Evolutionary conservation across 1,284 basidiomycete genomes (phyloP).

Genomic region (Cutaneotrichosporon sp.): DNA sequence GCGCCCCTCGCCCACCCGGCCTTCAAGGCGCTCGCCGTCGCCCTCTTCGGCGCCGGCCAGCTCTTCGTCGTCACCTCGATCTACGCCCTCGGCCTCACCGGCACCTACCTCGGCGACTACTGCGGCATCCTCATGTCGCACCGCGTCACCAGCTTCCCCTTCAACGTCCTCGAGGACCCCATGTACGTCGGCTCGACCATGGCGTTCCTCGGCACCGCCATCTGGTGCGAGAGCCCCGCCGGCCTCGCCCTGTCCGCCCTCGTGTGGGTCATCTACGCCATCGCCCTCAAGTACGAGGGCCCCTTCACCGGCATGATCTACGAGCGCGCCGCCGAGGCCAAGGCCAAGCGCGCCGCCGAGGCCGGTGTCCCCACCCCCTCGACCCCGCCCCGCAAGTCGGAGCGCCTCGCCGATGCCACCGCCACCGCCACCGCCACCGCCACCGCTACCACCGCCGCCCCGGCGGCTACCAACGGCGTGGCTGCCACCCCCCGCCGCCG

Average conservation of each 20-base stretch:
- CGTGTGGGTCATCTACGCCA: slow-evolving; percentile 77
- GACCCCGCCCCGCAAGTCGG: slow-evolving; percentile 27
- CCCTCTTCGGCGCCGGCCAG: slow-evolving; percentile 72
- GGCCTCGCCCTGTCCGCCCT: slow-evolving; percentile 73
- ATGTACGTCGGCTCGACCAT: slow-evolving; percentile 95
- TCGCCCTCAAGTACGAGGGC: slow-evolving; percentile 81
- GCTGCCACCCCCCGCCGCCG: slow-evolving; percentile 20
- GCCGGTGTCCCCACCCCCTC: slow-evolving; percentile 20
- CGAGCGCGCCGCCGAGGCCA: slow-evolving; percentile 30
- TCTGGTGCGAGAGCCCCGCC: slow-evolving; percentile 82
- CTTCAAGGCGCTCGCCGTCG: slow-evolving; percentile 63
- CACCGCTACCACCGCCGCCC: slow-evolving; percentile 19
- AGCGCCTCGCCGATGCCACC: slow-evolving; percentile 13
- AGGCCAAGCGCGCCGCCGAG: slow-evolving; percentile 12
- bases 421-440: slow-evolving; percentile 1
- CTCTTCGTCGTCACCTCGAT: slow-evolving; percentile 84
- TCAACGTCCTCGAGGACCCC: slow-evolving; percentile 88
- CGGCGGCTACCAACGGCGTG: slow-evolving; percentile 20
- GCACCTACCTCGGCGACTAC: slow-evolving; percentile 92
- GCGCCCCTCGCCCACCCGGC: slow-evolving; percentile 60
- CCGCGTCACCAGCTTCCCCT: slow-evolving; percentile 77
- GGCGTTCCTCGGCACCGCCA: slow-evolving; percentile 77
- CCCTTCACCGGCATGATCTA: slow-evolving; percentile 57
- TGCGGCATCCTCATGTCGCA: slow-evolving; percentile 98
- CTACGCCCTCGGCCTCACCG: slow-evolving; percentile 85